These are phyloP conservation scores for Populus hybrid DNA, from an alignment of 441 rosid species.

Conservation along the genomic window DNA sequence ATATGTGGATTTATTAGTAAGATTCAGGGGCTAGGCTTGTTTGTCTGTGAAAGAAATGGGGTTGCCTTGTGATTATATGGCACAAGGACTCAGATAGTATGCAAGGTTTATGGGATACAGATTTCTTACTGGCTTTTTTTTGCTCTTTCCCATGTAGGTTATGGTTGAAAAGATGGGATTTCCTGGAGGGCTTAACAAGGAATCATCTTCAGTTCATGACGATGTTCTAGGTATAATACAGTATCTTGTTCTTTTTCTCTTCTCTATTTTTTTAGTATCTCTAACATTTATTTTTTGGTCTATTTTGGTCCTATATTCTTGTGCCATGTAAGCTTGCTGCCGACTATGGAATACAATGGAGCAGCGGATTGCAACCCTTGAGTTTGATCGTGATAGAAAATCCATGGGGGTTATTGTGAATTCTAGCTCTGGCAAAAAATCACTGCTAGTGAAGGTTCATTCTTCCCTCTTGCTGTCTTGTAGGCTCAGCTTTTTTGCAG, in stretches of 20 bases:
- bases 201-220: constrained; percentile 31
- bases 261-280: constrained; percentile 10
- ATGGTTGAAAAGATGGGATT: constrained; percentile 93
- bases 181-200: constrained; percentile 44
- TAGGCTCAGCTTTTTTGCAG: neutral
- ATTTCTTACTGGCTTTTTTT: neutral
- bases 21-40: neutral
- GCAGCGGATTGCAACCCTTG: constrained; percentile 83
- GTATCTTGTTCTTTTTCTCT: neutral
- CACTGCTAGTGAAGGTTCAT: constrained; percentile 81
- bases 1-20: neutral
- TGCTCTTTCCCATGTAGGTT: constrained; percentile 42
- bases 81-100: neutral
- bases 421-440: constrained; percentile 62
- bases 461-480: constrained; percentile 3
- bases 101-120: constrained; percentile 5
- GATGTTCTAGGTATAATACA: constrained; percentile 49
- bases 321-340: constrained; percentile 55
- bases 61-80: neutral
- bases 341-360: constrained; percentile 63
- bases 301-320: neutral
- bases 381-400: constrained; percentile 90
- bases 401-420: constrained; percentile 97
- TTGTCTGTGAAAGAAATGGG: constrained; percentile 4
- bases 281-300: neutral